Evolutionary conservation across 441 rosid genomes (phyloP), one percentile per base, ranked within the genome.

Genomic region (Erodium moschatum): DNA sequence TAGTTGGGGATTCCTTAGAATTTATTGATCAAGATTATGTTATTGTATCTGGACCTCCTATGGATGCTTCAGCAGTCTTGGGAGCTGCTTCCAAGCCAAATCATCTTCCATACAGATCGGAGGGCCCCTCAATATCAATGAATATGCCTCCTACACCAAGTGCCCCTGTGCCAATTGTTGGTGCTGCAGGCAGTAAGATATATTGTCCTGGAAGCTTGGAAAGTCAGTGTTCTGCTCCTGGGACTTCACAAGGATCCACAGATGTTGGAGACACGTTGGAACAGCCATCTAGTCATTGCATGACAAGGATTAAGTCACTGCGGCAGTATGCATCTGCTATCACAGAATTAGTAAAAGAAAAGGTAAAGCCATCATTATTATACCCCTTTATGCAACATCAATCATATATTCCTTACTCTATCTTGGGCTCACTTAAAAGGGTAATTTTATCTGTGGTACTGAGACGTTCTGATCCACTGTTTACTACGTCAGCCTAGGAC

Each of bases 21-120:
- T 76, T 80, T 72, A 85, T 86, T 73, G 98, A 92, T 83, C 96
- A 87, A 77, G 98, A 93, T 69, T 93, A 81, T 64, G 97, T 93
- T 81, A 90, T 90, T 27, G 74, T 75, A 20, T 84, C 92, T 81
- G 89, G 93, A 71, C 93, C 98, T 18, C 85, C 91, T 46, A 69
- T 81, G 80, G 96, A 89, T 69, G 69, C 77, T 20, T 84, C 84
- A 19, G 77, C 89, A 72, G 80, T 87, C 40, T 82, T 83, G 16
- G 70, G 79, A 13, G 78, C 85, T 80, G 72, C 77, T 63, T 86
- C 86, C 68, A 89, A 83, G 75, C 89, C 88, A 67, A 76, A 74
- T 73, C 78, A 80, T 74, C 73, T 81, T 27, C 86, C 82, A 46
- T 72, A 70, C 79, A 85, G 81, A 79, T 75, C 83, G 35, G 84